phyloP scores from a whole-genome alignment of 768 basidiomycete species.

The Termitomyces sp. region DNA sequence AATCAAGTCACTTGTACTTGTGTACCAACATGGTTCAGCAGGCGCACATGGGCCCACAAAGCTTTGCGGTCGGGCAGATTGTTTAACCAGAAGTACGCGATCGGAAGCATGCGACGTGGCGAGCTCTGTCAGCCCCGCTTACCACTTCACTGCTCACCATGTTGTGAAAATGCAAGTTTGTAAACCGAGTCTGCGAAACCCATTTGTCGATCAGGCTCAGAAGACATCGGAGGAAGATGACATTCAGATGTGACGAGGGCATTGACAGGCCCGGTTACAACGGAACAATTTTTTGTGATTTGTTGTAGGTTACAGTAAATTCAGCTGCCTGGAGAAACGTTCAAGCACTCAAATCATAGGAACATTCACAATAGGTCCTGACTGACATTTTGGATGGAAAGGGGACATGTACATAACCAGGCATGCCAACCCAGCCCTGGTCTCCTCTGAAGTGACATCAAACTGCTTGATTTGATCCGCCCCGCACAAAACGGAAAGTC shows the following conservation, averaged over 20 bases:
- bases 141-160: background rate
- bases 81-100: conserved; percentile 2
- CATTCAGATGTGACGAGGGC: background rate
- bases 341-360: background rate
- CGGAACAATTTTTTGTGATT: background rate
- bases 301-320: too few species aligned
- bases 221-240: background rate
- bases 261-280: background rate
- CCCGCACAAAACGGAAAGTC: background rate
- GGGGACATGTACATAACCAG: background rate
- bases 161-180: background rate
- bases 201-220: background rate
- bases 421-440: background rate
- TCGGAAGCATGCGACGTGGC: background rate
- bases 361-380: background rate
- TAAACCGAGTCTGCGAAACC: background rate
- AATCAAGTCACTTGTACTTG: background rate
- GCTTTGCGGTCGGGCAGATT: background rate
- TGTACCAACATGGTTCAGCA: background rate
- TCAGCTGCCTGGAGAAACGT: background rate
- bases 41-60: background rate
- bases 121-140: background rate
- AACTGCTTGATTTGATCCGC: background rate
- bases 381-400: background rate
- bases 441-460: background rate